Base-by-base conservation (phyloP, 495 filamentous ascomycete genomes). In the Penicillium waksmanii region DNA sequence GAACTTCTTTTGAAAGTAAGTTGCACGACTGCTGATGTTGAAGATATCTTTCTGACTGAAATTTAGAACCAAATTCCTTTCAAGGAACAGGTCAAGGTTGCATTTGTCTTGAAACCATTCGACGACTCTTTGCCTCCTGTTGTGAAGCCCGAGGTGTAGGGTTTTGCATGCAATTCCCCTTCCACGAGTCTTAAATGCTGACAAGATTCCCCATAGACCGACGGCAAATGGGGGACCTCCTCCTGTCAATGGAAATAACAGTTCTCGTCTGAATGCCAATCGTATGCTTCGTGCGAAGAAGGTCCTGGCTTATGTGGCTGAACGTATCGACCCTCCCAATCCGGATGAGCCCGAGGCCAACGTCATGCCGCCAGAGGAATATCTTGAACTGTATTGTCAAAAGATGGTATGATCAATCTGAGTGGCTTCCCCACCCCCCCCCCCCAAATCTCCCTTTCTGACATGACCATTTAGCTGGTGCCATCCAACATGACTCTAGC, bases 251-350 rank as follows among this genome's bases (percentile, higher is more conserved):
- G 51, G 44, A 53, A 67, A 63, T 64, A 86, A 88, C 36, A 95
- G 92, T 63, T 89, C 91, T 51, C 86, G 95, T 31, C 82, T 98
- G 57, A 98, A 98, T 70, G 95, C 95, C 31, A 98, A 98, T 67
- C 82, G 95, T 31, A 98, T 98, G 96, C 82, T 98, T 31, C 84
- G 95, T 46, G 90, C 93, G 3, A 94, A 91, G 77, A 98, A 98
- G 79, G 91, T 98, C n/a, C 73, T 96, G 36, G 87, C 85, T 1
- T 98, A 98, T 65, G 87, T 98, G 7, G 89, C 92, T 2, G 95
- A 98, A 71, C 83, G 92, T 51, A 93, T 98, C 53, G 93, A 97
- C 68, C 82, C 87, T 1, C 70, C 71, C 6, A 69, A 77, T 52
- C 70, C 77, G 2, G 73, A 82, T 47, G 76, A 84, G 34, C 77